Base-by-base conservation (phyloP, 768 basidiomycete species). In the Trametes villosa region DNA sequence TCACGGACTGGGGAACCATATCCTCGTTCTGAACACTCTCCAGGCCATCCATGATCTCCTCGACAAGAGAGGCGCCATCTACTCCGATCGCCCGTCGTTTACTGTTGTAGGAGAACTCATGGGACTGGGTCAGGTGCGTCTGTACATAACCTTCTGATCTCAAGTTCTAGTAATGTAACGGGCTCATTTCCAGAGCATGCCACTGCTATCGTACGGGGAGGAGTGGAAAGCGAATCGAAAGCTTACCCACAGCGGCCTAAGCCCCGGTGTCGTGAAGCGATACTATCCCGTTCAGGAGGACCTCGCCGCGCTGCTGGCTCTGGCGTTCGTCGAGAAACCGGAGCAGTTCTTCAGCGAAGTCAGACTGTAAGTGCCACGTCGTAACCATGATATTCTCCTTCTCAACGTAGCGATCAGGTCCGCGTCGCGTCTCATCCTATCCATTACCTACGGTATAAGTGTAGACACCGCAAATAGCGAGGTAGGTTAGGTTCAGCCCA, bases 31-130 rank as follows among this genome's bases (percentile, higher is more conserved):
- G 9, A 76, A 73, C 57, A 68, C 71, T 3, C n/a, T 67, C 4
- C 53, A 72, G 20, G 55, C 67, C 3, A 64, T 75, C 8, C 54
- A 57, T 9, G 74, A 75, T 17, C 66, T 76, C 1, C 49, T 76
- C 9, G 76, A 72, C 3, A 68, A 68, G 50, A 57, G 69, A n/a
- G 63, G 60, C 1, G 49, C 20, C 18, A 70, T 67, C 20, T 76
- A 76, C 45, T 75, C 75, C 8, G 60, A 72, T 40, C 65, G 74
- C 5, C 74, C 75, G 3, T 66, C 59, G 18, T 74, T 78, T n/a
- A 68, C 70, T 1, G 74, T 79, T 51, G 72, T 71, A 8, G 73
- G 76, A 15, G 75, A 75, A 30, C 69, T 79, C 68, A 74, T 74
- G 68, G 64, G 65, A 4, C 47, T 73, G 60, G 61, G 49, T 17